Base-by-base conservation (phyloP, 345 rosid species). In the Cardiospermum halicacabum region DNA sequence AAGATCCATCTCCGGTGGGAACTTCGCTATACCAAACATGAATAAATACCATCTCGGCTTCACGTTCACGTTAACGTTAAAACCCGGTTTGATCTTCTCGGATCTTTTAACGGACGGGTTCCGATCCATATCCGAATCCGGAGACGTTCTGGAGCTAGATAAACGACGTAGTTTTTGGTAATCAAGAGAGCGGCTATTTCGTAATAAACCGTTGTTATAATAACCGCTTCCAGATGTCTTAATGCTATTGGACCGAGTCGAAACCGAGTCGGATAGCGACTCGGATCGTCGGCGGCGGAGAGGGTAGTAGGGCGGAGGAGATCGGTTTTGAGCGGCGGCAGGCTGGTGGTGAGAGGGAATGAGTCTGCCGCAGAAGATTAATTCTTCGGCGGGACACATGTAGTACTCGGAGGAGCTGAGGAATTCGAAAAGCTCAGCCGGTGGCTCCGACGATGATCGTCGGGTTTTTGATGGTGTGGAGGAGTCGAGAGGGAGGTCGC, bases 311-410 rank as follows among this genome's bases (percentile, higher is more conserved):
- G 39, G 39, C 10, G 39, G 3, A 5, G 39, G 39, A 5, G 39
- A 11, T 34, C 39, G 6, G 39, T 30, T n/a, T 5, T 7, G 58
- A 30, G 1, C 67, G 72, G 75, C 39, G n/a, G n/a, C n/a, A n/a
- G n/a, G n/a, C n/a, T n/a, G n/a, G n/a, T 73, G 54, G 9, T 67
- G 77, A 57, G 81, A 74, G 3, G 94, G 83, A 32, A 89, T 68
- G 71, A 89, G 86, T 62, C 82, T 85, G 11, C 96, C 96, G 58
- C 77, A 72, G 62, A 81, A 75, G 67, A 89, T 80, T 49, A 87
- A 78, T 56, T 87, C 89, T 58, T 89, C 94, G n/a, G 96, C 91
- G 0, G 95, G 81, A 28, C 84, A 74, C 81, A 84, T 47, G 51
- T 18, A n/a, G n/a, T n/a, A 82, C 30, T 80, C 81, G 27, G 77